phyloP scores from a whole-genome alignment of 202 grass and related monocot genomes.

The Carex sylvatica region DNA sequence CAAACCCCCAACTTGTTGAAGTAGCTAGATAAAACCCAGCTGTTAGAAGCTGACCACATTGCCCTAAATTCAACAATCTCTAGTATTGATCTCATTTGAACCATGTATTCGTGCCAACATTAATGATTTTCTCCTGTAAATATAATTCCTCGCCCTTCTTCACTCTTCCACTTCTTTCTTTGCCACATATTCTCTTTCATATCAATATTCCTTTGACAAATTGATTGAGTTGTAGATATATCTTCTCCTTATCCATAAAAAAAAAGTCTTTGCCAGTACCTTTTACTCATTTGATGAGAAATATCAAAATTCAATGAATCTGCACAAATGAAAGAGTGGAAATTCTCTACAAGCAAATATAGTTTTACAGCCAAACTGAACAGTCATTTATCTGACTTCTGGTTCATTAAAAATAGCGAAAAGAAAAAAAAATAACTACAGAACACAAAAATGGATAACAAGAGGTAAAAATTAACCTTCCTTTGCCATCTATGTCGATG shows the following conservation, averaged over 20 bases:
- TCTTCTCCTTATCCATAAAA: conserved; percentile 76
- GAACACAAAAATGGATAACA: conserved; percentile 1
- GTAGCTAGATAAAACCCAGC: background rate
- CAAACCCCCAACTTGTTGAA: background rate
- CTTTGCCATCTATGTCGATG: conserved; percentile 77
- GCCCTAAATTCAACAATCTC: background rate
- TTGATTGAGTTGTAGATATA: conserved; percentile 89
- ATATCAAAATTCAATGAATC: background rate
- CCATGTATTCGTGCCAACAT: background rate
- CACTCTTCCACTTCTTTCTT: background rate
- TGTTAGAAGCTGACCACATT: background rate
- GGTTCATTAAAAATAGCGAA: background rate
- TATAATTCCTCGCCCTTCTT: background rate
- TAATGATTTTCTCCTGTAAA: background rate
- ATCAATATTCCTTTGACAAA: conserved; percentile 41
- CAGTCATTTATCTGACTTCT: background rate
- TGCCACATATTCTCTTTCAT: background rate
- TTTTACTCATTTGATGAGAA: background rate
- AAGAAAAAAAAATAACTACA: background rate
- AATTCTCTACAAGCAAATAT: background rate
- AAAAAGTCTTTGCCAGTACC: conserved; percentile 54
- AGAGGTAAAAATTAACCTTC: conserved; percentile 44
- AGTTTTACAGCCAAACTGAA: background rate
- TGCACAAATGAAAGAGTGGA: background rate
- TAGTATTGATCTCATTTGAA: background rate